Evolutionary conservation across 2,329 filamentous ascomycete genomes (phyloP), one percentile per base, ranked within the genome.

Genomic region (Botrytis sinoallii): DNA sequence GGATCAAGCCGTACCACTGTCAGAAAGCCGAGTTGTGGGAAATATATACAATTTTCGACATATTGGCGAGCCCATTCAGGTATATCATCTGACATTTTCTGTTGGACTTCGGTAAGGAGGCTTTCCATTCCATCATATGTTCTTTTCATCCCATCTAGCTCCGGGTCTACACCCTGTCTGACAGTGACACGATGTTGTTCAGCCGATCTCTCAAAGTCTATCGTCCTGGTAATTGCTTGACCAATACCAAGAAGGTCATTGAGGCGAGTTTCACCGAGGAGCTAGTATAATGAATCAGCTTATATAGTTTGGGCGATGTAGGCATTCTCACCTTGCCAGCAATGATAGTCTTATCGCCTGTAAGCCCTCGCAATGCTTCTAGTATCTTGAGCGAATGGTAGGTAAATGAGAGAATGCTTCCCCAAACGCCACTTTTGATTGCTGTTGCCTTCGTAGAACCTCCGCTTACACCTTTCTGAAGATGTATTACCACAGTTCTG

Each of bases 11-110:
- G 87, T 25, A 97, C 90, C 0, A 92, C 90, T 3, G 94, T 92
- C 55, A 98, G 87, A 80, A 98, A 99, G 0, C 96, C 96, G 55
- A 98, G 88, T 79, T 97, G 94, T 0, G 95, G 95, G 75, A 97
- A 92, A 81, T 96, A 97, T 29, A 96, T 92, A 75, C 97, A 97
- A 72, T 95, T 95, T 48, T 87, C 85, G 22, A 91, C 83, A 74
- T 88, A 85, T 44, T 83, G 80, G 40, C 81, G 81, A 29, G 86
- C 85, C 85, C 87, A 86, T 74, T 87, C 85, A 1, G 94, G 91
- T 32, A 96, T 84, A 1, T 86, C 85, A 22, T 83, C 81, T 0
- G 88, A 88, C 73, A 97, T 85, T n/a, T 89, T 87, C 29, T 86
- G 84, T 8, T 91, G 90, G 2, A 94, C 89, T 71, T 89, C 83